Percentiles rank a stretch among this genome's conserved stretches.
Evolutionary conservation across 495 filamentous ascomycete species (phyloP).

Genomic region (Evernia prunastri): DNA sequence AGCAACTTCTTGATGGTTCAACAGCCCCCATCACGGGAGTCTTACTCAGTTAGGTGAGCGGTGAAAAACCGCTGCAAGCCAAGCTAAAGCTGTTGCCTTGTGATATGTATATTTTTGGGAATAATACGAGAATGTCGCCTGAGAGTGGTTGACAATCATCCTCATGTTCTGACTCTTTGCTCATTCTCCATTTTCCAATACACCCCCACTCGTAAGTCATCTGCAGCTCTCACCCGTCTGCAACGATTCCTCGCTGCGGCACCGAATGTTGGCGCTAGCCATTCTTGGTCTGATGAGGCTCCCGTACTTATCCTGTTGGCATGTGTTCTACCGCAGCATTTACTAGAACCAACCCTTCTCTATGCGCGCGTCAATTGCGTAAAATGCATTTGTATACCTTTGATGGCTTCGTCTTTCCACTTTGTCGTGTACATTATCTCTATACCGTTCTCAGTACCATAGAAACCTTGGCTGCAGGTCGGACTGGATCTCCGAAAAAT

Average conservation of each 20-base stretch:
- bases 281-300: neutral
- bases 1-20: neutral
- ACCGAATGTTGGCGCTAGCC: neutral
- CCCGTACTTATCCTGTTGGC: neutral
- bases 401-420: neutral
- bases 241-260: neutral
- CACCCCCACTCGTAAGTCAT: neutral
- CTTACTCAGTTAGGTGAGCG: neutral
- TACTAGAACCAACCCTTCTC: neutral
- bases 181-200: neutral
- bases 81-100: neutral
- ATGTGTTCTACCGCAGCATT: neutral
- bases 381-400: neutral
- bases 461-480: neutral
- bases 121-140: neutral
- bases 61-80: neutral
- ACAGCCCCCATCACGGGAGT: neutral
- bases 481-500: neutral
- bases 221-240: neutral
- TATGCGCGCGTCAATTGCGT: neutral
- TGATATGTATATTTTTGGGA: neutral
- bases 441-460: neutral
- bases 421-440: neutral
- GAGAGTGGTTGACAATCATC: neutral
- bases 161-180: neutral